Base-by-base conservation (phyloP, 768 basidiomycete genomes). In the Dendrothele bispora region DNA sequence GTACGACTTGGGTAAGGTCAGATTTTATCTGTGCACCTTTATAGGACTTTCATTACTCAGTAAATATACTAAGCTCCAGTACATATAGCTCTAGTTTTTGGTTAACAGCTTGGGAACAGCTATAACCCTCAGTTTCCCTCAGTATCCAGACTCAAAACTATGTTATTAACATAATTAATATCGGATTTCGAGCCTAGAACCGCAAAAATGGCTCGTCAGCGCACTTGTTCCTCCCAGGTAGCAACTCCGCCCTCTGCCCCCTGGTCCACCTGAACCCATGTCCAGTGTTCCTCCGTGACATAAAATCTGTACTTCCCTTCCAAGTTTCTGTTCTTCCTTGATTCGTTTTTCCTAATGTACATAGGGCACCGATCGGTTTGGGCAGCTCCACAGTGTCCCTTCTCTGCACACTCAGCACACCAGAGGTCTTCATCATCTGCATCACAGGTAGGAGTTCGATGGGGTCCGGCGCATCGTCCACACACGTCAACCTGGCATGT, bases 401-500 rank as follows among this genome's bases (percentile, higher is more conserved):
- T 21, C 15, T 39, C n/a, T n/a, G n/a, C 48, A 56, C 66, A 67
- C 48, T 66, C 64, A 0, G 50, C 39, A 40, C 66, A 69, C 8
- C 42, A 43, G 0, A 38, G 17, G 11, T 32, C 34, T 4, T 45
- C 48, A 12, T 59, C 51, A 8, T 1, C n/a, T 7, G 36, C 32
- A 2, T 21, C 36, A 53, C 66, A 59, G 15, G 44, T 34, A 6
- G 25, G 1, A 0, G 62, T 64, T 0, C 55, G 39, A 44, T 63
- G 64, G 15, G 49, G 37, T 1, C 27, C 55, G 5, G 10, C 54
- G n/a, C 58, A 61, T 0, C 51, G 25, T 24, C 51, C 56, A 34
- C 60, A 59, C 1, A 39, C 27, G 18, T 57, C 54, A 2, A 32
- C 27, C 0, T 34, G 26, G 1, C 24, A 11, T 14, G 21, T 39